These are phyloP conservation scores for Ceriops zippeliana DNA, from an alignment of 345 rosid genomes.

Conservation along the genomic window DNA sequence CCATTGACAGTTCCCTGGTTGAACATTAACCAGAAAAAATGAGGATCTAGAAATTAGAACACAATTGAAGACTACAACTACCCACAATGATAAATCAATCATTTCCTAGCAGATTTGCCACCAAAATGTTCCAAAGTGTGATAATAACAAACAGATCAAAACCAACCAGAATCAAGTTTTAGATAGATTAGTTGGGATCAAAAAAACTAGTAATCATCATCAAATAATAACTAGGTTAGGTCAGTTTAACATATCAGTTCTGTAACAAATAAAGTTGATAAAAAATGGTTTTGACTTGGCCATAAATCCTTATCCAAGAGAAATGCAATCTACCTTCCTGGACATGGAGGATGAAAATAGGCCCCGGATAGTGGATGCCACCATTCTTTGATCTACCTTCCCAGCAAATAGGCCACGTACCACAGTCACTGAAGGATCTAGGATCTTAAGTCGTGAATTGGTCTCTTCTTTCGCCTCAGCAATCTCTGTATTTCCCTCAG, in stretches of 20 bases:
- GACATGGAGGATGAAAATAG: not conserved
- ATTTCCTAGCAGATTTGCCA: no score
- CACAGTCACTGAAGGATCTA: not conserved
- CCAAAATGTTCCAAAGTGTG: no score
- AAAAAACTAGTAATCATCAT: no score
- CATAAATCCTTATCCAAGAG: not conserved
- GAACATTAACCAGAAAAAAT: not conserved
- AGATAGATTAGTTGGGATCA: no score
- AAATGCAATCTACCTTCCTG: not conserved
- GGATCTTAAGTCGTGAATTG: not conserved
- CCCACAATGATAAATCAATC: not conserved
- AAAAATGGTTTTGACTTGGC: not conserved
- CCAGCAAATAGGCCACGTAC: conserved; percentile 1
- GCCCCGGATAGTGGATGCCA: not conserved
- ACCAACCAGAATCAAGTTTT: no score
- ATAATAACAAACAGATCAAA: no score
- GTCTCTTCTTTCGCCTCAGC: not conserved
- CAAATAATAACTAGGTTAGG: no score
- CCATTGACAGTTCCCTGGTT: conserved; percentile 32
- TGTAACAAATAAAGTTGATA: not conserved
- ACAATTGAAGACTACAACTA: not conserved
- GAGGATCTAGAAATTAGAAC: not conserved
- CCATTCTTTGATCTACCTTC: conserved; percentile 7
- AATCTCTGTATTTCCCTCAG: not conserved
- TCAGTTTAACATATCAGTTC: not conserved